These are phyloP conservation scores for Zygotorulaspora florentina DNA, from an alignment of 805 yeast genomes.

Conservation along the genomic window DNA sequence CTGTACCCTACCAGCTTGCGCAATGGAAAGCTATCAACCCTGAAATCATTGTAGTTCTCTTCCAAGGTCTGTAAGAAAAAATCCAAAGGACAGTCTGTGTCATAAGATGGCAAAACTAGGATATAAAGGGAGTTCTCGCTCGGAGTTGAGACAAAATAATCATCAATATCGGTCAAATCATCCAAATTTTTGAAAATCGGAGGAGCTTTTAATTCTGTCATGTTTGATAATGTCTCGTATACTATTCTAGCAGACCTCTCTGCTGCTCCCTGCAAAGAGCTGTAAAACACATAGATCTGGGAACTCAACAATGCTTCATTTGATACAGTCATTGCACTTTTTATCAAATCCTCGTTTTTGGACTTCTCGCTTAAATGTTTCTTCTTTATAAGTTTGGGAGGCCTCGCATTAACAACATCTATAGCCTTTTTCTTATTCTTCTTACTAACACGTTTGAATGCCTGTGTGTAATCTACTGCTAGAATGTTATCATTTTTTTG, in stretches of 20 bases:
- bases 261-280: slow-evolving; percentile 82
- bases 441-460: slow-evolving; percentile 27
- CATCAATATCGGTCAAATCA: slow-evolving; percentile 79
- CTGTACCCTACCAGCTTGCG: slow-evolving; percentile 68
- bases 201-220: slow-evolving; percentile 31
- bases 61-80: slow-evolving; percentile 74
- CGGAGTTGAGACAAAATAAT: slow-evolving; percentile 69
- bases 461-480: slow-evolving; percentile 40
- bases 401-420: slow-evolving; percentile 2
- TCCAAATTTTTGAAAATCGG: slow-evolving; percentile 68
- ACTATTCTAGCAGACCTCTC: slow-evolving; percentile 61
- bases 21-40: slow-evolving; percentile 80
- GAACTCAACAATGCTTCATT: slow-evolving; percentile 45
- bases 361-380: slow-evolving; percentile 6
- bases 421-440: slow-evolving; percentile 8
- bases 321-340: slow-evolving; percentile 39
- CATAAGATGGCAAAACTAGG: slow-evolving; percentile 82
- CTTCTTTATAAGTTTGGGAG: slow-evolving; percentile 16
- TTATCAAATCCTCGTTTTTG: slow-evolving; percentile 19
- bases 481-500: slow-evolving; percentile 10
- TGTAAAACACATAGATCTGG: slow-evolving; percentile 66
- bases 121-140: slow-evolving; percentile 53
- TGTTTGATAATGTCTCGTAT: slow-evolving; percentile 34
- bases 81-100: slow-evolving; percentile 88
- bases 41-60: slow-evolving; percentile 79